Base-by-base conservation (phyloP, 768 basidiomycete species). In the Suillus variegatus region DNA sequence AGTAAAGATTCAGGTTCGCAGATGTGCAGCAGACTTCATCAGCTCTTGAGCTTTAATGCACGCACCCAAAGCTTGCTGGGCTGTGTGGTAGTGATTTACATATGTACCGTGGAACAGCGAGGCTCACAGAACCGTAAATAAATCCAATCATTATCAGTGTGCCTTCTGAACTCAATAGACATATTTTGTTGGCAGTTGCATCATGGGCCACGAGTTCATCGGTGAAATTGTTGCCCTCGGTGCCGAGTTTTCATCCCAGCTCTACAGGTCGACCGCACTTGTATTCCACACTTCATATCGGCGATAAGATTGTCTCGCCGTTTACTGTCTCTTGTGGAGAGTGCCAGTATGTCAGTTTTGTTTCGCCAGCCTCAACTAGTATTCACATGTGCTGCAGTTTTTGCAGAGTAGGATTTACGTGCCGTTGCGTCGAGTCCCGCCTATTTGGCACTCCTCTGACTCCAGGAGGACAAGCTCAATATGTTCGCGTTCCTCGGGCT, bases 281-380 rank as follows among this genome's bases (percentile, higher is more conserved):
- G 20, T 93, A 93, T 67, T 80, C 86, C 0, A 84, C 78, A 28
- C 81, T 94, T 62, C 85, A 82, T 63, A 75, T 91, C 7, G 92
- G 91, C 6, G 89, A 94, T 72, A 90, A 87, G 70, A 89, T 94
- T 16, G 87, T 94, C 28, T 87, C 91, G 1, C 90, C 93, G 3
- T 94, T 93, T 76, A 91, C 91, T 0, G 82, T 85, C n/a, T 91
- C 86, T 58, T 94, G 93, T 68, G 89, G 88, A n/a, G 91, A 93
- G 72, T 94, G 93, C 83, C 85, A 88, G 92, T 94, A 66, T 71
- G 87, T 82, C 2, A 13, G 6, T 41, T 38, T 14, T 12, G 8
- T 38, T 25, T 57, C n/a, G 7, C 18, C 9, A 40, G 25, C 3
- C 1, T 51, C n/a, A 46, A 40, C 32, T 16, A 35, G 9, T 22